phyloP scores from a whole-genome alignment of 1,284 basidiomycete genomes.

The Trametes sp. region DNA sequence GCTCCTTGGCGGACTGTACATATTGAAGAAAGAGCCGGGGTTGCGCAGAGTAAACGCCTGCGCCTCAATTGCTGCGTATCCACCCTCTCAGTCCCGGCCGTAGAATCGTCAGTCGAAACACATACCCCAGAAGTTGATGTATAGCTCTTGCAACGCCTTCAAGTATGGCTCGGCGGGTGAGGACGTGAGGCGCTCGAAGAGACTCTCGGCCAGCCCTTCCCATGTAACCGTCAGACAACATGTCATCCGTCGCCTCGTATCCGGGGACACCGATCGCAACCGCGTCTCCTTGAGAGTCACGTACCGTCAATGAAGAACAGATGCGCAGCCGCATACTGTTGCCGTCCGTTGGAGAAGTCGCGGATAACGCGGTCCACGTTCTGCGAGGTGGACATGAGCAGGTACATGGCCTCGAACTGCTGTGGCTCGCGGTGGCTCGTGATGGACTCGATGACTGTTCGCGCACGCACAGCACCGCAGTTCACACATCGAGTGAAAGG shows the following conservation, averaged over 20 bases:
- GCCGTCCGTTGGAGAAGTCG: constrained; percentile 75
- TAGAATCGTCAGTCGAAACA: constrained; percentile 4
- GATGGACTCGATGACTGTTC: constrained; percentile 80
- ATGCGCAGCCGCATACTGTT: constrained; percentile 89
- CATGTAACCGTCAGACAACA: constrained; percentile 18
- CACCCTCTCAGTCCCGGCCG: background rate
- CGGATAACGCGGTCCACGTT: constrained; percentile 93
- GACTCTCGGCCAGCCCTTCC: constrained; percentile 72
- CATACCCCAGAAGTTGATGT: constrained; percentile 89
- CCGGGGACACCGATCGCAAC: constrained; percentile 9
- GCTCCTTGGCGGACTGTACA: constrained; percentile 84
- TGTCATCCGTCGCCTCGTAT: constrained; percentile 1
- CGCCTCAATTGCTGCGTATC: constrained; percentile 74
- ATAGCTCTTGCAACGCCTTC: constrained; percentile 82
- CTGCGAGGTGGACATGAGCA: constrained; percentile 93
- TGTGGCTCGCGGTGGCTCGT: constrained; percentile 78
- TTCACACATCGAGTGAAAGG: no score
- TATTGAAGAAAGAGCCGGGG: constrained; percentile 84
- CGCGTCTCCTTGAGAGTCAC: constrained; percentile 34
- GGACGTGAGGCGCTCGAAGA: constrained; percentile 77
- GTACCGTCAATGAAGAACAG: constrained; percentile 95
- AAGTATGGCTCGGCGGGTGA: constrained; percentile 78
- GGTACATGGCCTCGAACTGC: constrained; percentile 89
- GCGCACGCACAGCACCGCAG: background rate
- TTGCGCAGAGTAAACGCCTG: constrained; percentile 82